Evolutionary conservation across 2,329 filamentous ascomycete species (phyloP), one percentile per base, ranked within the genome.

Genomic region (Ceratocystis destructans): DNA sequence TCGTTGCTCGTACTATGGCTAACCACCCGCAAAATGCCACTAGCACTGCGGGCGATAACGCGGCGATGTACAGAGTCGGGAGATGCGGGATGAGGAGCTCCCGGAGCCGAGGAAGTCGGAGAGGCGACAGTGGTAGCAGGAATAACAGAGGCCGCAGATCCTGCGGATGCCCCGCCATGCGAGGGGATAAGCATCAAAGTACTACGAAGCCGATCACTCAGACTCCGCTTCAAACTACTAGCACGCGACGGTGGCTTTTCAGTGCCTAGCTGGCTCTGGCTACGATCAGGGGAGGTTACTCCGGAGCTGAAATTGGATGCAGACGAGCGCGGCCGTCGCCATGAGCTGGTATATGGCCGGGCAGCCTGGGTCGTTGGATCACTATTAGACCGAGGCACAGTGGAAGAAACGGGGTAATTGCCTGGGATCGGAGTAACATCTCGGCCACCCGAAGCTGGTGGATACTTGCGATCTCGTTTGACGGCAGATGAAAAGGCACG

Each of bases 141-240:
- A 73, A 53, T 76, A 31, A 44, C 50, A 3, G 63, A 45, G n/a
- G 50, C 33, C 22, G 33, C 25, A 6, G 63, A 65, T 10, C 37
- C 61, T 20, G 59, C 71, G 37, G 76, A 75, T 28, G 79, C 75
- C 61, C 78, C 74, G 59, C 78, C 74, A 2, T 76, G 75, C n/a
- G 78, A 70, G 0, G 84, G 83, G 61, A 86, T 71, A 33, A 86
- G 84, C 12, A 83, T 79, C 75, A 87, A 85, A 0, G 83, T 86
- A 45, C 78, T 76, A 73, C 81, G 83, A 75, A 85, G 74, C 41
- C 78, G 80, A 44, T 77, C 73, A 69, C 80, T 83, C 15, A 86
- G 72, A 67, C 78, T 82, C 65, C 79, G 74, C 7, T 70, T 69
- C 0, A 79, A 79, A 44, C 81, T 78, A 67, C 81, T 79, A 67